These are phyloP conservation scores for Colletotrichum tanaceti DNA, from an alignment of 2,329 filamentous ascomycete species.

Conservation along the genomic window DNA sequence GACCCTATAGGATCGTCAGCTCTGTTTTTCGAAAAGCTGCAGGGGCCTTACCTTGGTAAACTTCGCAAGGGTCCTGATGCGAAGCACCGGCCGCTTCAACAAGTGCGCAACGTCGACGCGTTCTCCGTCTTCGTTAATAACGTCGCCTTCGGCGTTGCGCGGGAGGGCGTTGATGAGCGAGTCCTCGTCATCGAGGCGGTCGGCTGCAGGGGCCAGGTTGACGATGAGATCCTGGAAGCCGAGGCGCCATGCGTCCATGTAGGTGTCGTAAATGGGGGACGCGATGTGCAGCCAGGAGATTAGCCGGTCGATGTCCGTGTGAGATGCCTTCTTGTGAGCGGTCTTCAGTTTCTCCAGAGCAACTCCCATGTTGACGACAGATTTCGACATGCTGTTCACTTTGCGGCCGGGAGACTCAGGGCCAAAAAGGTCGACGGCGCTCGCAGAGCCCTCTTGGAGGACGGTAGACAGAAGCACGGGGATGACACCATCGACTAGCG, in stretches of 20 bases:
- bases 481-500: constrained; percentile 93
- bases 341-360: constrained; percentile 85
- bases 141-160: constrained; percentile 72
- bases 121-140: constrained; percentile 81
- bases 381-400: constrained; percentile 76
- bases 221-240: constrained; percentile 96
- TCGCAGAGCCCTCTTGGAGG: constrained; percentile 74
- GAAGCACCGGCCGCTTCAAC: constrained; percentile 86
- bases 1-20: constrained; percentile 55
- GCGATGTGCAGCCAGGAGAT: constrained; percentile 85
- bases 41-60: constrained; percentile 73
- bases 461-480: constrained; percentile 90
- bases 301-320: constrained; percentile 76
- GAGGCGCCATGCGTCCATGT: constrained; percentile 88
- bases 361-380: constrained; percentile 94
- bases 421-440: constrained; percentile 75
- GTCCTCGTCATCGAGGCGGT: constrained; percentile 66
- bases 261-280: constrained; percentile 83
- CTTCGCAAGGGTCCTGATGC: constrained; percentile 88
- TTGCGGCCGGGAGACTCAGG: constrained; percentile 64
- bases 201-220: constrained; percentile 80
- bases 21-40: background rate
- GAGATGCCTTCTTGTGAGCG: constrained; percentile 82
- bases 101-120: constrained; percentile 94
- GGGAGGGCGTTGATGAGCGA: constrained; percentile 70